phyloP scores from a whole-genome alignment of 805 yeast species.

The Sugiyamaella qingdaonensis region DNA sequence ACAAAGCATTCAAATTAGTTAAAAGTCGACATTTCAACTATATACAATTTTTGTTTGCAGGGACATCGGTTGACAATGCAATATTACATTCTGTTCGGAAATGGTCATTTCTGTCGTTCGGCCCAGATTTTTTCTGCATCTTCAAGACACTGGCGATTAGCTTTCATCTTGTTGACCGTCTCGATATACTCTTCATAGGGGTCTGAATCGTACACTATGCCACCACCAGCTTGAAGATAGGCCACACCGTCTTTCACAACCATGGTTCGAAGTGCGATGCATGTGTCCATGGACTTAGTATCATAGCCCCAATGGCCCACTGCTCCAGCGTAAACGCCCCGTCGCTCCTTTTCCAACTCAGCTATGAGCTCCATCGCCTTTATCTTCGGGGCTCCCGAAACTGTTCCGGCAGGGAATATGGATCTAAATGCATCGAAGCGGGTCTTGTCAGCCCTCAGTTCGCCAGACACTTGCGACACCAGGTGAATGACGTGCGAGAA shows the following conservation, averaged over 20 bases:
- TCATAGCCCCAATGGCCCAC: slow-evolving; percentile 98
- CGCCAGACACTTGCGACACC: slow-evolving; percentile 93
- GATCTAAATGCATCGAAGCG: slow-evolving; percentile 97
- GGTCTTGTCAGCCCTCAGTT: slow-evolving; percentile 73
- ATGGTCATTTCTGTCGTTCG: neutral
- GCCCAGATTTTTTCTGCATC: slow-evolving; percentile 68
- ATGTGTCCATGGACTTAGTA: slow-evolving; percentile 92
- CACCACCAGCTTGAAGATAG: slow-evolving; percentile 98
- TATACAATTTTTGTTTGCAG: neutral
- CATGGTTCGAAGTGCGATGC: slow-evolving; percentile 97
- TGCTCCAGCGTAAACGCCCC: slow-evolving; percentile 98
- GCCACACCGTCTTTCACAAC: slow-evolving; percentile 86
- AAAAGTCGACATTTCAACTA: too few relatives aligned
- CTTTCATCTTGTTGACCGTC: slow-evolving; percentile 95
- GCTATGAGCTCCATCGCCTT: slow-evolving; percentile 93
- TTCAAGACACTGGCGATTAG: slow-evolving; percentile 84
- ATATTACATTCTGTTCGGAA: too few relatives aligned
- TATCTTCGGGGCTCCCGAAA: slow-evolving; percentile 97
- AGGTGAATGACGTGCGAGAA: slow-evolving; percentile 97
- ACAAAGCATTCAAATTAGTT: neutral
- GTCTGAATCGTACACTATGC: slow-evolving; percentile 92
- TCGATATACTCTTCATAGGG: slow-evolving; percentile 93
- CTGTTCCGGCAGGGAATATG: slow-evolving; percentile 98
- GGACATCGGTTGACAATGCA: neutral
- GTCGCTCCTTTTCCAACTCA: slow-evolving; percentile 82